phyloP scores from a whole-genome alignment of 2,329 filamentous ascomycete species.

The Claviceps humidiphila region DNA sequence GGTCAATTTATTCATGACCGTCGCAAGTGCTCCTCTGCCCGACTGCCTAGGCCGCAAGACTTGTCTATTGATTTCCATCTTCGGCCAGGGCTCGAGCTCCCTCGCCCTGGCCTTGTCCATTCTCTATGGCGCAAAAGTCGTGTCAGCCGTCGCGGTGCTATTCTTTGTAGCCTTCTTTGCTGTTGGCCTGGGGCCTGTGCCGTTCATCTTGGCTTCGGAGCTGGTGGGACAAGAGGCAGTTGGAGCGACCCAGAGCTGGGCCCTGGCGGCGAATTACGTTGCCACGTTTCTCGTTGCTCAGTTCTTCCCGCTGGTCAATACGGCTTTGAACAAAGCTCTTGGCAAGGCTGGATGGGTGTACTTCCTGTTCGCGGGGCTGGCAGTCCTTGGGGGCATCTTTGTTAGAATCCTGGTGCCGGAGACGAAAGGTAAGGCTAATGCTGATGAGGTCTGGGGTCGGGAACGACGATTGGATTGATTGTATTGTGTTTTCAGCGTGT shows the following conservation, averaged over 20 bases:
- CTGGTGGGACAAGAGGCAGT: conserved; percentile 84
- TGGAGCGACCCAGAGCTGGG: conserved; percentile 81
- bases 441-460: conserved; percentile 84
- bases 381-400: conserved; percentile 55
- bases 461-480: conserved; percentile 37
- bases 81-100: conserved; percentile 71
- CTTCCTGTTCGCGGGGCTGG: conserved; percentile 75
- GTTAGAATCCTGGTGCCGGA: conserved; percentile 68
- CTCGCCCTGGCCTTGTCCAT: conserved; percentile 72
- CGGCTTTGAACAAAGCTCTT: conserved; percentile 47
- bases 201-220: conserved; percentile 87
- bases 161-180: conserved; percentile 84
- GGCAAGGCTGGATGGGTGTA: conserved; percentile 73
- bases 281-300: conserved; percentile 88
- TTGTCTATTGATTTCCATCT: conserved; percentile 69
- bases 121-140: conserved; percentile 52
- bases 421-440: conserved; percentile 71
- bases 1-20: conserved; percentile 74
- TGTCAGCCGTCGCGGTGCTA: conserved; percentile 72
- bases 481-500: background rate
- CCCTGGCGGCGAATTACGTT: conserved; percentile 73
- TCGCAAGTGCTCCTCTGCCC: conserved; percentile 68
- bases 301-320: conserved; percentile 83
- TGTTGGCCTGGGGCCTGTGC: conserved; percentile 81
- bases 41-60: conserved; percentile 80